These are phyloP conservation scores for Apostasia ramifera DNA, from an alignment of 106 monocot genomes.

Conservation along the genomic window DNA sequence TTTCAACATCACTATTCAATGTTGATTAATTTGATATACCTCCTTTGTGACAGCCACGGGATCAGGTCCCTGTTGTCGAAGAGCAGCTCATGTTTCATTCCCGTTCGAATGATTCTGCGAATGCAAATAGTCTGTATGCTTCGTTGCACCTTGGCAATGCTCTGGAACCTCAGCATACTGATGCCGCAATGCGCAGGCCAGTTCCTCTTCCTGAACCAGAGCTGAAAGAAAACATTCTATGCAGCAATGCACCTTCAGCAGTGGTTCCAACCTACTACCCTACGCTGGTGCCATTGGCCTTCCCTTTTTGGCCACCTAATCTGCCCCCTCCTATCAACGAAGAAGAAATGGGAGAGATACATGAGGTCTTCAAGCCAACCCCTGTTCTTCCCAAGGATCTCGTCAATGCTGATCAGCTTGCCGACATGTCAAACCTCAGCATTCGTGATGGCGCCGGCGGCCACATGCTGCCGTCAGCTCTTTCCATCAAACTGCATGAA, in stretches of 20 bases:
- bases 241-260: not conserved
- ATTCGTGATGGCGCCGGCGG: no score
- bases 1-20: not conserved
- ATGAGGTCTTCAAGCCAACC: no score
- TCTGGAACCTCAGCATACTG: not conserved
- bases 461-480: no score
- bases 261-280: constrained; percentile 1
- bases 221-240: not conserved
- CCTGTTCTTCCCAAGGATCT: no score
- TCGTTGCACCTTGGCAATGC: not conserved
- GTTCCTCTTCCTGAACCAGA: not conserved
- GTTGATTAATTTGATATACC: not conserved
- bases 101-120: not conserved
- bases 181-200: not conserved
- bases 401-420: no score
- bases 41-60: not conserved
- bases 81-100: not conserved
- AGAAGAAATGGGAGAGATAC: no score
- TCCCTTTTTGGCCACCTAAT: not conserved
- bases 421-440: no score
- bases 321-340: not conserved
- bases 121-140: not conserved
- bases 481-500: no score
- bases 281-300: not conserved
- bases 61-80: not conserved